These are phyloP conservation scores for Rhizopus delemar DNA, from an alignment of 371 early-diverging fungal genomes.

Conservation along the genomic window DNA sequence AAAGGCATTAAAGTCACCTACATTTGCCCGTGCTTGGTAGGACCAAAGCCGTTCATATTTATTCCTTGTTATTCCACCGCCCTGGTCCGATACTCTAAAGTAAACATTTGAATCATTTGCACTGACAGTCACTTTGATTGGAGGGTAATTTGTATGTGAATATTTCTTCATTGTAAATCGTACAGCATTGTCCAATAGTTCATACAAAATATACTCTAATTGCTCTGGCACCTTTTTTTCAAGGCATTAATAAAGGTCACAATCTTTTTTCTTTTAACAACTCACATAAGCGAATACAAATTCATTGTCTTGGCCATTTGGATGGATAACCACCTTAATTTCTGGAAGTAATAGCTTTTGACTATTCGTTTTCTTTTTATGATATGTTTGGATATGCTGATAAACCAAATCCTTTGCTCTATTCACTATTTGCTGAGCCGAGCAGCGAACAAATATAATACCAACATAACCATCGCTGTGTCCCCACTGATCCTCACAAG, in stretches of 20 bases:
- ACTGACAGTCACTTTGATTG: slow-evolving; percentile 85
- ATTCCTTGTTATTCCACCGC: slow-evolving; percentile 79
- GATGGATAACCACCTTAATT: slow-evolving; percentile 29
- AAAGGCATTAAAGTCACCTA: slow-evolving; percentile 39
- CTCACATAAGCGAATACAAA: slow-evolving; percentile 53
- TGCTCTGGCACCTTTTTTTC: slow-evolving; percentile 81
- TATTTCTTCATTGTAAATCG: slow-evolving; percentile 52
- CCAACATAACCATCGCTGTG: slow-evolving; percentile 58
- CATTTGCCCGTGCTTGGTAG: slow-evolving; percentile 52
- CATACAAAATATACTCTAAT: slow-evolving; percentile 92
- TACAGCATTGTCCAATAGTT: slow-evolving; percentile 89
- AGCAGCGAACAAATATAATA: slow-evolving; percentile 60
- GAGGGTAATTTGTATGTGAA: slow-evolving; percentile 48
- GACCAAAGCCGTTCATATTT: slow-evolving; percentile 78
- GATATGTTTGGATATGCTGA: slow-evolving; percentile 23
- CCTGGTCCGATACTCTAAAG: slow-evolving; percentile 89
- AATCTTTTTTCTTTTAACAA: not conserved
- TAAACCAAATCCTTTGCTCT: slow-evolving; percentile 34
- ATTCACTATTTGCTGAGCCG: slow-evolving; percentile 52
- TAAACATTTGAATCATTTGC: slow-evolving; percentile 73
- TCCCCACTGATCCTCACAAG: slow-evolving; percentile 50
- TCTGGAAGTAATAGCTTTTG: slow-evolving; percentile 18
- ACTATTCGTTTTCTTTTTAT: not conserved
- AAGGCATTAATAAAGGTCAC: slow-evolving; percentile 51
- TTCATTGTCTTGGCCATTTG: slow-evolving; percentile 12